Percentiles rank a stretch among this genome's conserved stretches.
Evolutionary conservation across 2,329 filamentous ascomycete genomes (phyloP).

Genomic region (Monosporascus sp.): DNA sequence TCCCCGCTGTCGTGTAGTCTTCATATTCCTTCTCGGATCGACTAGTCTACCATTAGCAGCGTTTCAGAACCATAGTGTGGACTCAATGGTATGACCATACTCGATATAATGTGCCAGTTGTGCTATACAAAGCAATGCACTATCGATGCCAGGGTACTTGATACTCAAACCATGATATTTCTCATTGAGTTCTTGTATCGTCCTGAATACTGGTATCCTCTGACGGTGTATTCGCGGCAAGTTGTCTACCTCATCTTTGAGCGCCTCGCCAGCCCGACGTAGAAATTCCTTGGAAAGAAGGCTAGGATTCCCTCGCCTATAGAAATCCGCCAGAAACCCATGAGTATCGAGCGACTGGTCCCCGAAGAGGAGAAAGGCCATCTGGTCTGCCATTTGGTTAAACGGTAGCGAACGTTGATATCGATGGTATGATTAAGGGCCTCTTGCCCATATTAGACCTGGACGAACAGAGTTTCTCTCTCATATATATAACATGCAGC

Average conservation of each 20-base stretch:
- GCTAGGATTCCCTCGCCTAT: constrained; percentile 39
- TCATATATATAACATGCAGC: neutral
- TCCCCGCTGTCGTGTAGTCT: constrained; percentile 43
- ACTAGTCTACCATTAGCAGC: constrained; percentile 31
- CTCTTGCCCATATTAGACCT: neutral
- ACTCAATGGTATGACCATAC: constrained; percentile 34
- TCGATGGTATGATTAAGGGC: constrained; percentile 12
- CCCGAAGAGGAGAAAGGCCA: constrained; percentile 61
- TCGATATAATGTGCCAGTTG: constrained; percentile 67
- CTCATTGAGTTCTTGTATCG: constrained; percentile 60
- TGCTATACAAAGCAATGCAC: constrained; percentile 58
- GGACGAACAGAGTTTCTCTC: neutral
- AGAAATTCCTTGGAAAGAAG: constrained; percentile 58
- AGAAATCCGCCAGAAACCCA: constrained; percentile 54
- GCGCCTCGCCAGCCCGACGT: constrained; percentile 50
- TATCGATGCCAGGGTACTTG: constrained; percentile 60
- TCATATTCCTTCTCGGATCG: constrained; percentile 50
- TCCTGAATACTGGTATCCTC: constrained; percentile 57
- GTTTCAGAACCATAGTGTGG: neutral
- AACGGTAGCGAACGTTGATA: constrained; percentile 12
- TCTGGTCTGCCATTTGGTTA: constrained; percentile 39
- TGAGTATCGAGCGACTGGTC: constrained; percentile 68
- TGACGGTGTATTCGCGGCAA: constrained; percentile 53
- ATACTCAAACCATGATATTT: constrained; percentile 52
- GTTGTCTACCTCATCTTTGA: constrained; percentile 55